Base-by-base conservation (phyloP, 2,329 filamentous ascomycete genomes). In the Hymenoscyphus albidus region DNA sequence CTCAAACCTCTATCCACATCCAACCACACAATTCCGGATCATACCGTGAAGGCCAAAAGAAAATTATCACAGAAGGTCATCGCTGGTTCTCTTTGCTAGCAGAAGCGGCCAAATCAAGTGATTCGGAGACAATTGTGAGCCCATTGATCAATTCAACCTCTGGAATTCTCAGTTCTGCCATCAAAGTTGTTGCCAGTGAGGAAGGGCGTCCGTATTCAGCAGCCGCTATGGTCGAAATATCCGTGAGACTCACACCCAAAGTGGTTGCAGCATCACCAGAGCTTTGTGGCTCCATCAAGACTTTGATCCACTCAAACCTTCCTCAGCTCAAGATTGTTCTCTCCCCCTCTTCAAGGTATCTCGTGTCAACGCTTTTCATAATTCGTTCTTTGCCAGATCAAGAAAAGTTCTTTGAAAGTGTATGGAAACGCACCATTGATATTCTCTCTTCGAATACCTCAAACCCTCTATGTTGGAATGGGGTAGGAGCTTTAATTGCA, bases 1-100 rank as follows among this genome's bases (percentile, higher is more conserved):
- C 97, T 64, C 88, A 87, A 62, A 85, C 85, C 5, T 96, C 92
- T 0, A 90, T 92, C 18, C 91, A 91, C 70, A 82, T 85, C 32
- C 81, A 82, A 54, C 96, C 92, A 0, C 92, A 97, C 74, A 82
- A 85, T 60, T 80, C 81, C 14, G 51, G 63, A 27, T 27, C 51
- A 10, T 58, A 58, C 40, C 48, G 57, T 13, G 40, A 56, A 58
- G 42, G 12, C 6, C 64, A 65, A 27, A 62, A 62, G 42, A 59
- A 61, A 16, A 82, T 96, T 32, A 84, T 85, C 10, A 81, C 87
- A 6, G 84, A 90, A 70, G 88, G 88, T 0, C 80, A 82, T 57
- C 87, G 90, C 0, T 92, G 92, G 78, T 88, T 90, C 66, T 78
- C 83, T 39, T 62, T 76, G 3, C 38, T 73, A n/a, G 67, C 69